A percentile compares a stretch with the other conserved stretches of the same genome.
Conservation (phyloP, 192 early-diverging fungal species). For the Umbelopsis ramanniana region DNA sequence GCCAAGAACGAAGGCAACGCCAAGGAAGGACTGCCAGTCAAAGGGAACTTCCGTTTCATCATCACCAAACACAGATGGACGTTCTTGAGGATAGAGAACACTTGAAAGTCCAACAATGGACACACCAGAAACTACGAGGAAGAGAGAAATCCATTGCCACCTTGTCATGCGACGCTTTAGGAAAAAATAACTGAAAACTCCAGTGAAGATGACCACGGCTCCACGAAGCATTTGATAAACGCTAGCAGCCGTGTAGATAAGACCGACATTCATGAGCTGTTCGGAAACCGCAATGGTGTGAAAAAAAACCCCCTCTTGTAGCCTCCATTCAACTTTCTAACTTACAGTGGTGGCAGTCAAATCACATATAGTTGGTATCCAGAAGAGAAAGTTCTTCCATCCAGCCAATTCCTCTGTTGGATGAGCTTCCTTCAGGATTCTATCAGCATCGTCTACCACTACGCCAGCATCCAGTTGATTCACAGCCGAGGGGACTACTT, state of each 20-base stretch:
- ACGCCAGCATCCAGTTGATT: constrained; percentile 45
- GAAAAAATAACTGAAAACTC: constrained; percentile 86
- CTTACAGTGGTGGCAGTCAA: constrained; percentile 76
- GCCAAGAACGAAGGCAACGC: constrained; percentile 82
- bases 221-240: constrained; percentile 98
- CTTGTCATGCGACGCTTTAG: constrained; percentile 73
- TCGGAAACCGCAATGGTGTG: not conserved
- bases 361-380: constrained; percentile 85
- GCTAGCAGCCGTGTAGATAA: constrained; percentile 87
- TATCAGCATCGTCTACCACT: constrained; percentile 38
- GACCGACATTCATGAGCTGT: constrained; percentile 95
- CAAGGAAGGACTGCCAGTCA: constrained; percentile 65
- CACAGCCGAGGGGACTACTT: constrained; percentile 21
- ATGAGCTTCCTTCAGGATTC: constrained; percentile 23
- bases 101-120: constrained; percentile 82
- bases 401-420: constrained; percentile 54
- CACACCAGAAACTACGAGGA: constrained; percentile 85
- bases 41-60: constrained; percentile 37
- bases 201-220: constrained; percentile 94
- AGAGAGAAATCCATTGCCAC: constrained; percentile 85
- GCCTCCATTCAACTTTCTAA: not conserved
- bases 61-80: constrained; percentile 6
- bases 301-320: not conserved
- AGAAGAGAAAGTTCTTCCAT: constrained; percentile 60
- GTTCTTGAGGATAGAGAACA: constrained; percentile 42